Conservation (phyloP, 1,139 yeast genomes). For the Saccharomyces pastorianus region DNA sequence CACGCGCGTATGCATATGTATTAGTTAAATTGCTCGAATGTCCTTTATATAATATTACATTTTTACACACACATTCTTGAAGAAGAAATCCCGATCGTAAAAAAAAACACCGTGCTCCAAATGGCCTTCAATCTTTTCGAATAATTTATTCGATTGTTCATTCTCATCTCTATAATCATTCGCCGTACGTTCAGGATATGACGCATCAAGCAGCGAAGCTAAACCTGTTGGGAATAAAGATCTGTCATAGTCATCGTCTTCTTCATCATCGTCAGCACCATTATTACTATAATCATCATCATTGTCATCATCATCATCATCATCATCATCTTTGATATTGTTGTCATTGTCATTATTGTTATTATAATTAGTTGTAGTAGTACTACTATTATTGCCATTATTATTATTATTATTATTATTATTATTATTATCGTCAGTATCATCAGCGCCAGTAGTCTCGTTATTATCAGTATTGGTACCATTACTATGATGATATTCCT, state of each 20-base stretch:
- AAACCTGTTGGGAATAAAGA: conserved; percentile 4
- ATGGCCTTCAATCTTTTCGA: conserved; percentile 9
- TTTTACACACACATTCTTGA: conserved; percentile 2
- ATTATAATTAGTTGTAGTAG: neutral
- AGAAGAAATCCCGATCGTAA: conserved; percentile 12
- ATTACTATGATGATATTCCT: neutral
- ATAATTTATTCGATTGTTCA: conserved; percentile 6
- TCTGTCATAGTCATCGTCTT: conserved; percentile 2
- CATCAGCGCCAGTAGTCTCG: too few relatives aligned
- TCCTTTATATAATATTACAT: neutral
- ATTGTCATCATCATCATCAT: neutral
- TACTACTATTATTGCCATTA: neutral
- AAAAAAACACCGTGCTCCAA: conserved; percentile 7
- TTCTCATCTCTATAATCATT: neutral
- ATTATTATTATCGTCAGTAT: neutral
- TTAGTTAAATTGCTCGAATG: neutral
- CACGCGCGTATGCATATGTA: neutral
- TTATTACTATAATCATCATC: neutral
- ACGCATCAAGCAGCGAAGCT: neutral
- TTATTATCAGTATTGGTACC: neutral
- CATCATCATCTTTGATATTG: neutral
- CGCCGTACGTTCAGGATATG: neutral
- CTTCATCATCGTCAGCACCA: neutral
- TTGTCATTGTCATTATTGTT: neutral
- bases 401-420: neutral